Percentiles rank a stretch among this genome's conserved stretches.
Evolutionary conservation across 305 asterid species (phyloP).

Genomic region (Nicotiana rustica): DNA sequence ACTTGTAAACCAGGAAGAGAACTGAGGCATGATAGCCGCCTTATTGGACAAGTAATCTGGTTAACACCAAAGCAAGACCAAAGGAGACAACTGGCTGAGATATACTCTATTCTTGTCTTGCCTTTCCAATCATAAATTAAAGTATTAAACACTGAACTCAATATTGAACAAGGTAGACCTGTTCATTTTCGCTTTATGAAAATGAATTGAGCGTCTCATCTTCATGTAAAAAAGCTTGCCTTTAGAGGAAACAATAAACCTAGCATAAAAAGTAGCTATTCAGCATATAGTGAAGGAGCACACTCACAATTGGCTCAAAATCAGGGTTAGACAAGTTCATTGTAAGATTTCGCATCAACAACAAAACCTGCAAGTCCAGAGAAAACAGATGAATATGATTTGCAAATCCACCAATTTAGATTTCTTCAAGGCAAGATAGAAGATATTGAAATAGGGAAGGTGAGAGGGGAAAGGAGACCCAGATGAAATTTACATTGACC

Average conservation of each 20-base stretch:
- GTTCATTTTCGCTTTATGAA: neutral
- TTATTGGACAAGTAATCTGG: neutral
- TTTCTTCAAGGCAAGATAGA: neutral
- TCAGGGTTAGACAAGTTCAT: constrained; percentile 87
- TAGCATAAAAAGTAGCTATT: constrained; percentile 26
- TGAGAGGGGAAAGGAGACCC: neutral
- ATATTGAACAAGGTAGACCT: neutral
- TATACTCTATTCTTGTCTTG: neutral
- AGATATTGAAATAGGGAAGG: neutral
- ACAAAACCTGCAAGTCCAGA: constrained; percentile 72
- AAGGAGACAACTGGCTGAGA: neutral
- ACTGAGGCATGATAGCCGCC: neutral
- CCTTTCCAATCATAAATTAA: neutral
- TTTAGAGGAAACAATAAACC: neutral
- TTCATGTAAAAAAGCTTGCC: neutral
- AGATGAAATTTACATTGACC: neutral
- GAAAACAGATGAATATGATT: constrained; percentile 36
- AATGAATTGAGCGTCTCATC: neutral
- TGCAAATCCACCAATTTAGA: neutral
- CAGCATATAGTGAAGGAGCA: constrained; percentile 31
- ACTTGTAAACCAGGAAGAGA: neutral
- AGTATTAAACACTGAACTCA: neutral
- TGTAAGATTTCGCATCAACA: constrained; percentile 89
- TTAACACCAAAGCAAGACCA: neutral
- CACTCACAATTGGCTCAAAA: constrained; percentile 82